A percentile compares a stretch with the other conserved stretches of the same genome.
Evolutionary conservation across 2,329 filamentous ascomycete genomes (phyloP).

Genomic region (Aureobasidium mangrovei): DNA sequence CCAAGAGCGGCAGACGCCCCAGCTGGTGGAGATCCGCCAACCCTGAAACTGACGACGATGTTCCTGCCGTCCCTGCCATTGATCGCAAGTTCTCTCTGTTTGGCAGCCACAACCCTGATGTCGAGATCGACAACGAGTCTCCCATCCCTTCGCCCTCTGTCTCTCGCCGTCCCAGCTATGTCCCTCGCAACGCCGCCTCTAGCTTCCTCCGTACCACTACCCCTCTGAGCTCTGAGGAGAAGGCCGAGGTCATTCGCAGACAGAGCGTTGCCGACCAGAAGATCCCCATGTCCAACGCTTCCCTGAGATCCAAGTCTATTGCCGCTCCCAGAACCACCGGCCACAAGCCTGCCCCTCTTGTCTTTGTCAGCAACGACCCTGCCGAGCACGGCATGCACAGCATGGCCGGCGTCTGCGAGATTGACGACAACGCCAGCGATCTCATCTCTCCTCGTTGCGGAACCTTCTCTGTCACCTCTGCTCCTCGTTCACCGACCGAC

Average conservation of each 20-base stretch:
- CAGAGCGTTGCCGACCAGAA: neutral
- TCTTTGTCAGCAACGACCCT: neutral
- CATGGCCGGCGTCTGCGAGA: constrained; percentile 10
- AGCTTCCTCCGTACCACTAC: constrained; percentile 14
- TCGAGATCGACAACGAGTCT: neutral
- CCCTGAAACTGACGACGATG: constrained; percentile 7
- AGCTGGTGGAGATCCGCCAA: constrained; percentile 13
- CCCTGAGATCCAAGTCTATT: neutral
- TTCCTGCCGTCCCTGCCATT: constrained; percentile 11
- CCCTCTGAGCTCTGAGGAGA: constrained; percentile 9
- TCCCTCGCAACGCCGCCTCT: constrained; percentile 12
- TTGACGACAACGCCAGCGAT: constrained; percentile 1
- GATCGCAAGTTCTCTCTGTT: constrained; percentile 12
- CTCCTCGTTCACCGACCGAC: constrained; percentile 6
- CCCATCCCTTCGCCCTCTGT: constrained; percentile 4
- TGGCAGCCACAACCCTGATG: constrained; percentile 10
- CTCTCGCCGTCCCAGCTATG: constrained; percentile 13
- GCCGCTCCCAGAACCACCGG: neutral
- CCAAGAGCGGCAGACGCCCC: constrained; percentile 1
- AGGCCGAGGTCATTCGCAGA: constrained; percentile 8
- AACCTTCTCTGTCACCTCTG: neutral
- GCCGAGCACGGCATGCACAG: constrained; percentile 2
- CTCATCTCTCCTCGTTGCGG: constrained; percentile 3
- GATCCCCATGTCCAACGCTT: neutral
- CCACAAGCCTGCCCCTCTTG: constrained; percentile 11